A percentile compares a stretch with the other conserved stretches of the same genome.
These are phyloP conservation scores for Aspergillus biplanus DNA, from an alignment of 495 filamentous ascomycete species.

Conservation along the genomic window DNA sequence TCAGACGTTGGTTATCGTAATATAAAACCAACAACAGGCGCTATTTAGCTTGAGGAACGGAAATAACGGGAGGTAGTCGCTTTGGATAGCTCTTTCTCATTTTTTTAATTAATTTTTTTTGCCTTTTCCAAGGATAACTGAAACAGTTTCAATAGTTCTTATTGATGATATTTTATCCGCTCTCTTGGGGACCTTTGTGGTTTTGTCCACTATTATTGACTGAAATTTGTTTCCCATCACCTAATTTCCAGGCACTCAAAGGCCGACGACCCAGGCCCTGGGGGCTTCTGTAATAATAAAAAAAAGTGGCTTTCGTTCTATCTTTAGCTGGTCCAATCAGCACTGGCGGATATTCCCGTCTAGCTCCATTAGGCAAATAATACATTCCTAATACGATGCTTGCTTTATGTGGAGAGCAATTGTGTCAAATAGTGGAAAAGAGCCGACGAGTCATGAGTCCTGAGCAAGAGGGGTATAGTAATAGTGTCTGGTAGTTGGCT, in stretches of 20 bases:
- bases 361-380: background rate
- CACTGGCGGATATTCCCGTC: background rate
- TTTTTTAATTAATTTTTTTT: background rate
- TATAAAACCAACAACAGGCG: background rate
- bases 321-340: slow-evolving; percentile 16
- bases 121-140: no score
- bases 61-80: background rate
- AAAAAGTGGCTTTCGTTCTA: slow-evolving; percentile 19
- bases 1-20: slow-evolving; percentile 8
- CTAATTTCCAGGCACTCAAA: background rate
- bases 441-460: slow-evolving; percentile 6
- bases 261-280: slow-evolving; percentile 5
- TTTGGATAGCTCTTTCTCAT: background rate
- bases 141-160: no score
- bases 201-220: background rate
- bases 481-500: slow-evolving; percentile 4
- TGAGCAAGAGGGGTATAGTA: background rate
- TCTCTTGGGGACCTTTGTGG: background rate
- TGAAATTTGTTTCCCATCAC: background rate
- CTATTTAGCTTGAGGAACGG: background rate
- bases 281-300: slow-evolving; percentile 14
- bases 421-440: slow-evolving; percentile 5
- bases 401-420: background rate
- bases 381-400: slow-evolving; percentile 4
- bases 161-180: background rate